Evolutionary conservation across 331 rosid genomes (phyloP), one percentile per base, ranked within the genome.

Genomic region (Malus hybrid): DNA sequence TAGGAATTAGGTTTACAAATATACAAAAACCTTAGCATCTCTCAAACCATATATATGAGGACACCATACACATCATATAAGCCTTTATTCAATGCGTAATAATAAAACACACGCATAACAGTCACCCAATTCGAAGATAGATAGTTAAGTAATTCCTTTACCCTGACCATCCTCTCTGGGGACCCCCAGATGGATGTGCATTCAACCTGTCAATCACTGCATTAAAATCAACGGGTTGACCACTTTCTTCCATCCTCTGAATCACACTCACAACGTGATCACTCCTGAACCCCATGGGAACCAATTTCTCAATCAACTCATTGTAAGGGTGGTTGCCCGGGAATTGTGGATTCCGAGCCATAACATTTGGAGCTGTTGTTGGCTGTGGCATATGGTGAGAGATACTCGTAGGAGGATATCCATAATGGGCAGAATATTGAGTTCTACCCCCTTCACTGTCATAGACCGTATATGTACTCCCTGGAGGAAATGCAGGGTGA

Each of bases 201-300:
- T 74, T 90, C 91, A 95, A 75, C 86, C 93, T 83, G 81, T 95
- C 99, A 20, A 95, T 89, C 74, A 95, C 93, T 0, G 97, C 79
- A 75, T 95, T 95, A 79, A 90, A 95, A 81, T 95, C 97, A 19
- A 92, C 74, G 16, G 93, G 89, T 73, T 95, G 97, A 26, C 99
- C 96, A 55, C 87, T 89, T 63, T 89, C 99, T 84, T 95, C 97
- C 99, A 95, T 88, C 87, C 96, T 87, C 85, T 90, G 97, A 79
- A 95, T 95, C 75, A 95, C 91, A 14, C 88, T 87, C 2, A 78
- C 91, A 56, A 86, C 86, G 32, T 85, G 93, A 58, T 95, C 99
- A 32, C 88, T 80, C 87, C 96, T 86, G 85, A 85, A 95, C 42
- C 99, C 99, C 99, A 95, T 95, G 90, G 53, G 80, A 48, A 26